These are phyloP conservation scores for Exserohilum turcica DNA, from an alignment of 2,329 filamentous ascomycete species.

Conservation along the genomic window DNA sequence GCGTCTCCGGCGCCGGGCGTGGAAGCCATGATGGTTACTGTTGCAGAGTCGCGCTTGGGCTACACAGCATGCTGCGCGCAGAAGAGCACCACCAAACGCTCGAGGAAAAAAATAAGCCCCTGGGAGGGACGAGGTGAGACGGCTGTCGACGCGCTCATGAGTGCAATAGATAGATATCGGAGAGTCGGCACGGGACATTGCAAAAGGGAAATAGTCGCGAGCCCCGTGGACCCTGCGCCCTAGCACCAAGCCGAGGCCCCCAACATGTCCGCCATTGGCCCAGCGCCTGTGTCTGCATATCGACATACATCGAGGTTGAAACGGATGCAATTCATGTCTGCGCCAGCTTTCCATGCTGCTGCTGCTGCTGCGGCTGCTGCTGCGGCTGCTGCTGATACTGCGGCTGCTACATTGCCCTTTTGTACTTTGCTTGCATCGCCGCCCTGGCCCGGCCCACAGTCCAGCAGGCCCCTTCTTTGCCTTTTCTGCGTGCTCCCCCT, in stretches of 20 bases:
- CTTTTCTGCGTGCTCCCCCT: slow-evolving; percentile 6
- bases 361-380: too few species aligned
- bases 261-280: too few species aligned
- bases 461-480: slow-evolving; percentile 10
- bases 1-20: slow-evolving; percentile 6
- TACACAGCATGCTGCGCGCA: slow-evolving; percentile 10
- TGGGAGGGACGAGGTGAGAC: slow-evolving; percentile 1
- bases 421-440: background rate
- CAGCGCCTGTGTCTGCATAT: too few species aligned
- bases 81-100: background rate
- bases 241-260: slow-evolving; percentile 14
- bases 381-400: too few species aligned
- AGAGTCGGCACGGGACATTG: slow-evolving; percentile 11
- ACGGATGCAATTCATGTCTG: too few species aligned
- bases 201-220: slow-evolving; percentile 9
- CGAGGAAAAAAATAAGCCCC: background rate
- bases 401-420: slow-evolving; percentile 11
- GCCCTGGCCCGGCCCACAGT: background rate
- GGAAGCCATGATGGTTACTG: slow-evolving; percentile 30
- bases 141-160: slow-evolving; percentile 2
- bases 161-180: background rate
- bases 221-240: slow-evolving; percentile 7
- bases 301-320: too few species aligned
- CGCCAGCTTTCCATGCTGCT: slow-evolving; percentile 18
- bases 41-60: slow-evolving; percentile 1